These are phyloP conservation scores for Pseudogymnoascus pannorum DNA, from an alignment of 2,329 filamentous ascomycete genomes.

Conservation along the genomic window DNA sequence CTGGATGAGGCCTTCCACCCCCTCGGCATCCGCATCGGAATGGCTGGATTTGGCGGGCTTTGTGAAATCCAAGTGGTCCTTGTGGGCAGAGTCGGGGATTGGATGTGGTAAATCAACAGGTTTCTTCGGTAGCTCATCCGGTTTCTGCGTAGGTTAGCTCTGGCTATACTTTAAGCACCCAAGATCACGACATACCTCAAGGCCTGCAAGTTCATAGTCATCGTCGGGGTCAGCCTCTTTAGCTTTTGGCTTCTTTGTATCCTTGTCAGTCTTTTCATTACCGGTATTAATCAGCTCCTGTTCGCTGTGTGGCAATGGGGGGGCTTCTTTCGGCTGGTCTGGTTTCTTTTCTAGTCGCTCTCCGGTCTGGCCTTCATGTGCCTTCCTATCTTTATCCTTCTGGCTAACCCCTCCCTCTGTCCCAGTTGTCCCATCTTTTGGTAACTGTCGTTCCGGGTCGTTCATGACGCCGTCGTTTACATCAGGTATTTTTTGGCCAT, in stretches of 20 bases:
- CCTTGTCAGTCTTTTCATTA: slow-evolving; percentile 35
- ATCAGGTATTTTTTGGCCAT: slow-evolving; percentile 55
- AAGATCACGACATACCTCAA: slow-evolving; percentile 46
- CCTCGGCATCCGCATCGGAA: slow-evolving; percentile 35
- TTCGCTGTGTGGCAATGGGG: slow-evolving; percentile 74
- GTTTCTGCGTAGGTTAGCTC: slow-evolving; percentile 53
- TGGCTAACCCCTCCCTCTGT: slow-evolving; percentile 85
- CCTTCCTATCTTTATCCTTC: slow-evolving; percentile 70
- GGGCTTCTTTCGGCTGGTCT: slow-evolving; percentile 76
- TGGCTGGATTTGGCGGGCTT: slow-evolving; percentile 32
- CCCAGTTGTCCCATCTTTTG: slow-evolving; percentile 79
- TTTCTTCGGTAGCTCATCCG: slow-evolving; percentile 69
- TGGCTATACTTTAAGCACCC: background rate
- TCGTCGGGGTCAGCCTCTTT: slow-evolving; percentile 31
- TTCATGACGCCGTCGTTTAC: slow-evolving; percentile 85
- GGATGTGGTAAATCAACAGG: slow-evolving; percentile 68
- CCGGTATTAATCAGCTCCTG: slow-evolving; percentile 54
- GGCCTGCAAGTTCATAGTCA: slow-evolving; percentile 34
- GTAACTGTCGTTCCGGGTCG: slow-evolving; percentile 66
- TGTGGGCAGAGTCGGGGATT: slow-evolving; percentile 57
- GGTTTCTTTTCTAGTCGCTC: slow-evolving; percentile 67
- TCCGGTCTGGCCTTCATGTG: slow-evolving; percentile 57
- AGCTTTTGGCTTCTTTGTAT: slow-evolving; percentile 31
- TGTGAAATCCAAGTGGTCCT: slow-evolving; percentile 52
- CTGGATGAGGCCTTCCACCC: slow-evolving; percentile 57